Conservation (phyloP, 139 green algal species). For the Tetraselmis striata region DNA sequence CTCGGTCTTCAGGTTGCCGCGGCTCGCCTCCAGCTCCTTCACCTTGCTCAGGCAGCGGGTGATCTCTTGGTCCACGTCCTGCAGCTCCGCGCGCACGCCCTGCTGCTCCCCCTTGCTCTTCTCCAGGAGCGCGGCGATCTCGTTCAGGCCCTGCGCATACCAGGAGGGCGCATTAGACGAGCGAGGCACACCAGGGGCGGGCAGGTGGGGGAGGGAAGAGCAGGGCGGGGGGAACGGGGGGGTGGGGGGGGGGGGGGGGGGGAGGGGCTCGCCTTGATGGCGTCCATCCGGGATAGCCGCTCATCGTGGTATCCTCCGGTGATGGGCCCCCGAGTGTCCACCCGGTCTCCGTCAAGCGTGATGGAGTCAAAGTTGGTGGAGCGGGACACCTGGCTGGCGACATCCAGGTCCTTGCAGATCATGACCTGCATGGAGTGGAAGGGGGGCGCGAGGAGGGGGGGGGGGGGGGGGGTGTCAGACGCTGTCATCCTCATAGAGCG, state of each 20-base stretch:
- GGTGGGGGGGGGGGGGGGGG: no score
- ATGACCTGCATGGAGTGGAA: slow-evolving; percentile 19
- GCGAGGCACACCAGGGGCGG: no score
- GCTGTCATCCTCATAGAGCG: not conserved
- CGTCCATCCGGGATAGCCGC: slow-evolving; percentile 39
- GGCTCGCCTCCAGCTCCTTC: slow-evolving; percentile 40
- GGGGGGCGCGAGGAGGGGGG: no score
- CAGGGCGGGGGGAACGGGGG: no score
- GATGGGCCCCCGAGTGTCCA: slow-evolving; percentile 63
- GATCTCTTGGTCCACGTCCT: slow-evolving; percentile 35
- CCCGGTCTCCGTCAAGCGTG: slow-evolving; percentile 81
- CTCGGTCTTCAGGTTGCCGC: slow-evolving; percentile 20
- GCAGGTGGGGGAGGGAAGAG: no score
- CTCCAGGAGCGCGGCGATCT: slow-evolving; percentile 2
- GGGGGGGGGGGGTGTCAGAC: not conserved
- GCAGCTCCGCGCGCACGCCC: not conserved
- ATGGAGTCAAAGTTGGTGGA: slow-evolving; percentile 69
- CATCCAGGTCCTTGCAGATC: slow-evolving; percentile 60
- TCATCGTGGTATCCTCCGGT: slow-evolving; percentile 72
- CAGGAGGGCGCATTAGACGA: no score
- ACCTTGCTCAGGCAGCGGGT: slow-evolving; percentile 34
- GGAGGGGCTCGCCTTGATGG: slow-evolving; percentile 34
- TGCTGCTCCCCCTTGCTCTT: slow-evolving; percentile 7
- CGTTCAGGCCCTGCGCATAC: slow-evolving; percentile 15
- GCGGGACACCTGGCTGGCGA: slow-evolving; percentile 36